Base-by-base conservation (phyloP, 208 protist genomes). In the Trypanosoma melophagium region DNA sequence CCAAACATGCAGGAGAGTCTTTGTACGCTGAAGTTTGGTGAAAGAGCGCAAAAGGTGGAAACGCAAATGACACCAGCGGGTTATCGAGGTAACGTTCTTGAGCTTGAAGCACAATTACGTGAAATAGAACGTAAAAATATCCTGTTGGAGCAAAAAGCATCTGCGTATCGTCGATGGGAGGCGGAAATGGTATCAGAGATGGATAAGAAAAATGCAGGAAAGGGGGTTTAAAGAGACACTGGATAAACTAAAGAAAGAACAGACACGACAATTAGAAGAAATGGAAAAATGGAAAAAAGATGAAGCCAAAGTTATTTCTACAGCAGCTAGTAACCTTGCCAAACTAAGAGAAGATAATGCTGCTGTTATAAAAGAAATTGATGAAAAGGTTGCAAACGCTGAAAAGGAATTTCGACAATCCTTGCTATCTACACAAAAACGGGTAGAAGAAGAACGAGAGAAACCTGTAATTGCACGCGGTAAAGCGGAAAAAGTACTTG, bases 1-100 rank as follows among this genome's bases (percentile, higher is more conserved):
- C 52, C 76, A n/a, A 83, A 85, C 56, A 87, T 76, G 60, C 77
- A 88, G 28, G 85, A 93, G 53, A 90, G 83, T 4, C 77, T 92
- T 63, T 80, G 73, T 60, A 91, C 87, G 7, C 71, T 93, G 9
- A 74, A 76, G 19, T 93, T 86, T 60, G 87, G 83, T 4, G 83
- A 89, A 44, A 49, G 85, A 22, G 83, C 82, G 0, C 89, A 94
- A 66, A 85, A 86, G 41, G 92, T 97, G 16, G 60, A 73, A 21
- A 7, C 50, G n/a, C 64, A 75, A 47, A 75, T 74, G 61, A 67
- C 69, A n/a, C 63, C 65, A 24, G 60, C 53, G 17, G 38, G 19
- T 17, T 75, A 74, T 66, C 4, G 66, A 31, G 66, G 74, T 45
- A 64, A 75, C 19, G 14, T 47, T 24, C 4, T 47, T 31, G 53